Percentiles rank a stretch among this genome's conserved stretches.
Conservation (phyloP, 2,329 filamentous ascomycete species). For the Exophiala alcalophila region DNA sequence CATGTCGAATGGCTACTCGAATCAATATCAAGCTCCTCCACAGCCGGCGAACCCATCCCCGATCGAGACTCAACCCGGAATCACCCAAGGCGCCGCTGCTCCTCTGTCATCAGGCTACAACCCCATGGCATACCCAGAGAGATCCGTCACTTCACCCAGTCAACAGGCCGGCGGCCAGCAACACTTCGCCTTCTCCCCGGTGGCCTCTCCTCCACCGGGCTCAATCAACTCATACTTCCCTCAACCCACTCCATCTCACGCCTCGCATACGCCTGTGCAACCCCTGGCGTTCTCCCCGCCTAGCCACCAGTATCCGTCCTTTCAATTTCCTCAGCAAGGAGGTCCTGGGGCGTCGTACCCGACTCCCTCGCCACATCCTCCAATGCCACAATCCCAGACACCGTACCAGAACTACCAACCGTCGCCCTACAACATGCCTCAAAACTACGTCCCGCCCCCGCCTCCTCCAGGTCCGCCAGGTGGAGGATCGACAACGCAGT, state of each 20-base stretch:
- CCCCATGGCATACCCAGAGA: conserved; percentile 48
- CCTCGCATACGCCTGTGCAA: conserved; percentile 20
- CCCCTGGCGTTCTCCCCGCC: conserved; percentile 28
- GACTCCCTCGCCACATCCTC: conserved; percentile 22
- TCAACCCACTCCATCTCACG: conserved; percentile 6
- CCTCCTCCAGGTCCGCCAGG: conserved; percentile 62
- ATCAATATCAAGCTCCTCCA: conserved; percentile 12
- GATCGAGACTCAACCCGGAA: conserved; percentile 24
- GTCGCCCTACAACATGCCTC: conserved; percentile 50
- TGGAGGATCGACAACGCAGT: conserved; percentile 52
- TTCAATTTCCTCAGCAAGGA: conserved; percentile 36
- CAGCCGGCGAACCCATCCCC: conserved; percentile 24
- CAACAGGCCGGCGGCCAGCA: conserved; percentile 20
- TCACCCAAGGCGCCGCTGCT: conserved; percentile 40
- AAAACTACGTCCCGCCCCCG: conserved; percentile 65
- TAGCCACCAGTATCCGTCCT: conserved; percentile 21
- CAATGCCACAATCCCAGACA: conserved; percentile 34
- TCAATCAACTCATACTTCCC: conserved; percentile 16
- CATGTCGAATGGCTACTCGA: conserved; percentile 26
- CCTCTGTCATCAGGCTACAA: conserved; percentile 47
- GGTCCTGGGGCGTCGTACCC: conserved; percentile 35
- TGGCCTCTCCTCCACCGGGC: conserved; percentile 19
- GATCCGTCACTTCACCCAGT: conserved; percentile 20
- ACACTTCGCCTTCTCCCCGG: conserved; percentile 21
- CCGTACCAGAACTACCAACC: conserved; percentile 39